phyloP scores from a whole-genome alignment of 495 filamentous ascomycete genomes.

The Aeminium ludgeri region DNA sequence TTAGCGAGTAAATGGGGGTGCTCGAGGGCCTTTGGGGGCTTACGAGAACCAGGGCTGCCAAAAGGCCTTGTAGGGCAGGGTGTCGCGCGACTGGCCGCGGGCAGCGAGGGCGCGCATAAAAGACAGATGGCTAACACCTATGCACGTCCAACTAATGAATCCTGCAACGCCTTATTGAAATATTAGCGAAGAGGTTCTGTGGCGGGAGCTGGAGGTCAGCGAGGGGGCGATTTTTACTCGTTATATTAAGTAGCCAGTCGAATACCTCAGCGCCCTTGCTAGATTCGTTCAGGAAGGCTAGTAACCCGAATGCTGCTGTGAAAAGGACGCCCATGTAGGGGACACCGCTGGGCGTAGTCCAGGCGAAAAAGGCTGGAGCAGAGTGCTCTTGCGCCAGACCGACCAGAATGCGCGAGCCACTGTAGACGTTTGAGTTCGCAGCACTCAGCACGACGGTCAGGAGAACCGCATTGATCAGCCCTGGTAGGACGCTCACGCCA shows the following conservation, averaged over 20 bases:
- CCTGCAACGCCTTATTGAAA: too few species aligned
- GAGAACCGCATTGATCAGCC: constrained; percentile 63
- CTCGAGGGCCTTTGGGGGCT: too few species aligned
- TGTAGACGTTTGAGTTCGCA: constrained; percentile 68
- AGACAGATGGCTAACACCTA: constrained; percentile 32
- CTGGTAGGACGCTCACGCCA: constrained; percentile 46
- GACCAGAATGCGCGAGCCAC: constrained; percentile 61
- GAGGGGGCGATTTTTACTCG: too few species aligned
- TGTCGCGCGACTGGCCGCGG: constrained; percentile 37
- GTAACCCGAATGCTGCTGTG: constrained; percentile 36
- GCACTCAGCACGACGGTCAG: constrained; percentile 50
- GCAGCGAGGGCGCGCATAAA: constrained; percentile 41
- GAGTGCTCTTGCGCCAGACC: constrained; percentile 47
- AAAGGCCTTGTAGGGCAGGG: constrained; percentile 40
- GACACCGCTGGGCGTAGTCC: constrained; percentile 39
- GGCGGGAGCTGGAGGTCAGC: too few species aligned
- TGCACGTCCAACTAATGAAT: constrained; percentile 33
- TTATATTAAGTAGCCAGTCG: constrained; percentile 27
- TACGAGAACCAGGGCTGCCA: constrained; percentile 36
- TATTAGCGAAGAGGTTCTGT: too few species aligned
- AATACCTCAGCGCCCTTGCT: constrained; percentile 30
- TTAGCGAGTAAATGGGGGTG: too few species aligned
- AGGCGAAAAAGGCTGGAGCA: constrained; percentile 42
- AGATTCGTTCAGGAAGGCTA: constrained; percentile 45
- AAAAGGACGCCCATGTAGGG: constrained; percentile 42